Base-by-base conservation (phyloP, 768 basidiomycete species). In the Psilocybe tampanensis region DNA sequence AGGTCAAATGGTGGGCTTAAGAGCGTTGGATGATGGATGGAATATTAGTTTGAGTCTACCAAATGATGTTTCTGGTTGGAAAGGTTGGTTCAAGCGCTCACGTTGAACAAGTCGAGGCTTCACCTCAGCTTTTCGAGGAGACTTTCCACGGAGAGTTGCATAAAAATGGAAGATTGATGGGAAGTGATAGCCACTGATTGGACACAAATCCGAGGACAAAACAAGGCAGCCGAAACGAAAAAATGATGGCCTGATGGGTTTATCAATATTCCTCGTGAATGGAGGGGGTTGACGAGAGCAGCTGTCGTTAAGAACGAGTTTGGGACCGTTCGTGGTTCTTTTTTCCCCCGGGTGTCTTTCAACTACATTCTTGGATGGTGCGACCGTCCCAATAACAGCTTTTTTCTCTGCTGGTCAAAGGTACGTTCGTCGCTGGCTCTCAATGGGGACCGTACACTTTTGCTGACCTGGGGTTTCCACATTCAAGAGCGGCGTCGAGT, bases 221-320 rank as follows among this genome's bases (percentile, higher is more conserved):
- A 39, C n/a, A 13, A n/a, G 36, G 12, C 15, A 34, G 33, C 33
- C 44, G 22, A 26, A 26, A 32, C n/a, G 19, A 32, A 32, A 47
- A 26, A 50, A 8, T 8, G 23, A 47, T 49, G 34, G 34, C 47
- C 58, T 36, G 36, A 52, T 52, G 50, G 50, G 50, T 22, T 26
- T 41, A 42, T 42, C n/a, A 52, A 39, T 52, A 48, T 48, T 26
- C 36, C 26, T 48, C 17, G 47, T 48, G 47, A 48, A 48, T 48
- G 47, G 26, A 48, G 47, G 29, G 13, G 22, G 22, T 45, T 23
- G 21, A 17, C 21, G 13, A 45, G 22, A 23, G 47, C 26, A 39
- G n/a, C 47, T 48, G 47, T 48, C 32, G 47, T 48, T 48, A 48
- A 48, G 47, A 29, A 18, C 24, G 24, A 32, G 15, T 47, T 8